These are phyloP conservation scores for Podospora fimiseda DNA, from an alignment of 495 filamentous ascomycete genomes.

Conservation along the genomic window DNA sequence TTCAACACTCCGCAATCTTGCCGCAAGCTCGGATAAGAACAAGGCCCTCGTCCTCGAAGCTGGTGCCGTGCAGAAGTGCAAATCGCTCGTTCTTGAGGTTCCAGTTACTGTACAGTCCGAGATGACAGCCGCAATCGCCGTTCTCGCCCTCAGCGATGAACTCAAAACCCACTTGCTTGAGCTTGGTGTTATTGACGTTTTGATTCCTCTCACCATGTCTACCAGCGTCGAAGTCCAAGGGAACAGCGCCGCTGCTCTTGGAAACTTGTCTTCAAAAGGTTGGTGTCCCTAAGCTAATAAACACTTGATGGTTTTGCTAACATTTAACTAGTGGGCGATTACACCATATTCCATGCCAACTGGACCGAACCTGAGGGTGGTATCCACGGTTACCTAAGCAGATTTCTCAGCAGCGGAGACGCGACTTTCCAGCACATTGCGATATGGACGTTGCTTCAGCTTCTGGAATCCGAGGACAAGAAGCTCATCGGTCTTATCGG, in stretches of 20 bases:
- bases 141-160: constrained; percentile 93
- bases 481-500: constrained; percentile 77
- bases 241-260: constrained; percentile 91
- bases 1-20: constrained; percentile 90
- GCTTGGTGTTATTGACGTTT: constrained; percentile 90
- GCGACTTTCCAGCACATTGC: constrained; percentile 98
- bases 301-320: background rate
- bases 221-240: constrained; percentile 97
- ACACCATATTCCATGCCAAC: constrained; percentile 88
- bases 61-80: constrained; percentile 96
- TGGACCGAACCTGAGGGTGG: constrained; percentile 90
- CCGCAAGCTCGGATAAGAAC: constrained; percentile 93
- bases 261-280: constrained; percentile 97
- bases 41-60: constrained; percentile 94
- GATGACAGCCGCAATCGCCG: constrained; percentile 98
- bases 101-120: constrained; percentile 94
- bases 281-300: constrained; percentile 18
- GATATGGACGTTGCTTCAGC: constrained; percentile 94
- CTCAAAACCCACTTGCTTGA: constrained; percentile 87
- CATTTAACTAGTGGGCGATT: constrained; percentile 75
- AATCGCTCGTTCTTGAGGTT: constrained; percentile 88
- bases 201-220: constrained; percentile 91
- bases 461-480: constrained; percentile 89
- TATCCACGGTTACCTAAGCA: constrained; percentile 87
- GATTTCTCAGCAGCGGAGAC: constrained; percentile 90